Evolutionary conservation across 164 flowering plant genomes (phyloP).

Genomic region (Umbilicus rupestris): DNA sequence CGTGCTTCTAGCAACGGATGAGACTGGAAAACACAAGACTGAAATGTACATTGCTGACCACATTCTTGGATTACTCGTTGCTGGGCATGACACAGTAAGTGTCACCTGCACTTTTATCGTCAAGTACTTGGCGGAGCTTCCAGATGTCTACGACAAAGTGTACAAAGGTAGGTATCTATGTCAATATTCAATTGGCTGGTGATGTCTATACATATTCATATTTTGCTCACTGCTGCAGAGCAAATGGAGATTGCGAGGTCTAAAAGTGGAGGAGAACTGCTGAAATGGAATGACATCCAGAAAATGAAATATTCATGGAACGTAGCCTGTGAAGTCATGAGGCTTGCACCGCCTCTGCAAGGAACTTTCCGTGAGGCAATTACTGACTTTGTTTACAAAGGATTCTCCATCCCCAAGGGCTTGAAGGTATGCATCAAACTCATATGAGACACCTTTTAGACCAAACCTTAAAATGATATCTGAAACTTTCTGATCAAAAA

Average conservation of each 20-base stretch:
- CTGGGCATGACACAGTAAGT: neutral
- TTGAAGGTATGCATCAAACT: slow-evolving; percentile 1
- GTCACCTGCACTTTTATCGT: neutral
- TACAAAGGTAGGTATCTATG: neutral
- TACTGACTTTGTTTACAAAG: neutral
- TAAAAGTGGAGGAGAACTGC: neutral
- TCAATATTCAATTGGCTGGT: neutral
- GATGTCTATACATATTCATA: too few relatives aligned
- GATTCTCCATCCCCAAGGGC: slow-evolving; percentile 5
- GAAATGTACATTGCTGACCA: neutral
- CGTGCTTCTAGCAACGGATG: slow-evolving; percentile 1
- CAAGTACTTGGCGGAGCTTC: slow-evolving; percentile 9
- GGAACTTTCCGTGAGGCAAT: slow-evolving; percentile 10
- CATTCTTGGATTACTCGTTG: neutral
- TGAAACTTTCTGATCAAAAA: neutral
- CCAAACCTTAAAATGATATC: neutral
- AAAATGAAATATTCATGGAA: slow-evolving; percentile 13
- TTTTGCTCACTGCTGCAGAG: too few relatives aligned
- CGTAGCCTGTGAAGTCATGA: slow-evolving; percentile 1
- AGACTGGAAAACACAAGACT: slow-evolving; percentile 3
- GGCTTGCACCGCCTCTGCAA: slow-evolving; percentile 9
- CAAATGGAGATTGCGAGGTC: slow-evolving; percentile 8
- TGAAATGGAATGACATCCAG: slow-evolving; percentile 8
- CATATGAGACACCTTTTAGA: neutral
- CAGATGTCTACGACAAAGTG: neutral